Base-by-base conservation (phyloP, 371 early-diverging fungal species). In the Zopfochytrium polystomum region DNA sequence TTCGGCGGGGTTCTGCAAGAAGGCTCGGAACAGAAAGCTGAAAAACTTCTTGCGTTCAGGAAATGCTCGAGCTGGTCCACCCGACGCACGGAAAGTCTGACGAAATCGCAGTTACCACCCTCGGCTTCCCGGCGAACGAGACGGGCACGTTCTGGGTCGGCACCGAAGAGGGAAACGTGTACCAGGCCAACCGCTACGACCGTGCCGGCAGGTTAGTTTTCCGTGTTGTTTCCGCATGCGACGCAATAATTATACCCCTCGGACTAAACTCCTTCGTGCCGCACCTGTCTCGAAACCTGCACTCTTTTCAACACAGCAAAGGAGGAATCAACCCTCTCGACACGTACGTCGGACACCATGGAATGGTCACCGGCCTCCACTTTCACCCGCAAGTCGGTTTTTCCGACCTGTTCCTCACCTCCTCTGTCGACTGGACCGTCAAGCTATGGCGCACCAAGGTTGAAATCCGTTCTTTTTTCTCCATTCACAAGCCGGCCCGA, bases 371-470 rank as follows among this genome's bases (percentile, higher is more conserved):
- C 18, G 87, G 90, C n/a, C 73, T 98, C 56, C 79, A 89, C 52
- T 92, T 95, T 80, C 98, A 97, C 70, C 95, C 97, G 25, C 52
- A 81, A 3, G 73, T 77, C 62, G 91, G 90, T 3, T 92, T 91
- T 67, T 84, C 92, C 6, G 95, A 96, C 70, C 68, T 96, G 49
- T 92, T 91, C 67, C 63, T 96, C 52, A 95, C 95, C 0, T 80
- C 86, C 30, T 90, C 90, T 4, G 90, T 95, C 2, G 96, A 96
- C 71, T 98, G 95, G 95, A 92, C 95, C 0, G 87, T 93, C 55
- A 93, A 94, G 61, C 77, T 98, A 25, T 98, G 96, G 96, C 81
- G 92, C 50, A 83, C 90, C 3, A 89, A 90, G 80, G 87, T 86
- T n/a, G 18, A 25, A 25, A 44, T n/a, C n/a, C n/a, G n/a, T n/a